Evolutionary conservation across 192 early-diverging fungal species (phyloP), one percentile per base, ranked within the genome.

Genomic region (Obelidium mucronatum): DNA sequence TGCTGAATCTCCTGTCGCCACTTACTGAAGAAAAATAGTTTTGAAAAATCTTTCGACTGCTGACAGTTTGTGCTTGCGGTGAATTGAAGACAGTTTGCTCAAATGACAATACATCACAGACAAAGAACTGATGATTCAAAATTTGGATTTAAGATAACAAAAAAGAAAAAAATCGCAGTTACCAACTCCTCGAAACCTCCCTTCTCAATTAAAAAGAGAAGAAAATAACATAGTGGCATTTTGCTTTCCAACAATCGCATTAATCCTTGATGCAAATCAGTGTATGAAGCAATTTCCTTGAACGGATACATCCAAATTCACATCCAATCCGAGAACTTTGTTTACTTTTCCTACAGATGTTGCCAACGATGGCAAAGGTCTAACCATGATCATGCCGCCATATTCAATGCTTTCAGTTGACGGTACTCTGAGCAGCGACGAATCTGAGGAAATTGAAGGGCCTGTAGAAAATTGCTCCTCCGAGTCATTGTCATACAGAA

Each of bases 41-140:
- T 11, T 28, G 52, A 34, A 78, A 78, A 15, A 78, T 35, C 31
- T 15, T 40, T 31, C 40, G 61, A 3, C 69, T 59, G 2, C 22
- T 40, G 3, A 22, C 44, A 4, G 36, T 53, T 51, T 78, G 77
- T 2, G 55, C n/a, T 2, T 24, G 40, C 2, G 52, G 61, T 11
- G 59, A 53, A 6, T 28, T 6, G 53, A 78, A 78, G n/a, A 73
- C 42, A 3, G 68, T 78, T 73, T 78, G 68, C 51, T 78, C 77
- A 44, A 68, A 78, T 30, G 66, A 15, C 58, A 72, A 63, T 1
- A 78, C 77, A 30, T 78, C 77, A n/a, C 2, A 40, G 19, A 71
- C 66, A 39, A 78, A 73, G 30, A 78, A 73, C 70, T 77, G 26
- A n/a, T n/a, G n/a, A n/a, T n/a, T n/a, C n/a, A n/a, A n/a, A n/a